A percentile compares a stretch with the other conserved stretches of the same genome.
Conservation (phyloP, 2,329 filamentous ascomycete genomes). For the Stachybotrys echinatus region DNA sequence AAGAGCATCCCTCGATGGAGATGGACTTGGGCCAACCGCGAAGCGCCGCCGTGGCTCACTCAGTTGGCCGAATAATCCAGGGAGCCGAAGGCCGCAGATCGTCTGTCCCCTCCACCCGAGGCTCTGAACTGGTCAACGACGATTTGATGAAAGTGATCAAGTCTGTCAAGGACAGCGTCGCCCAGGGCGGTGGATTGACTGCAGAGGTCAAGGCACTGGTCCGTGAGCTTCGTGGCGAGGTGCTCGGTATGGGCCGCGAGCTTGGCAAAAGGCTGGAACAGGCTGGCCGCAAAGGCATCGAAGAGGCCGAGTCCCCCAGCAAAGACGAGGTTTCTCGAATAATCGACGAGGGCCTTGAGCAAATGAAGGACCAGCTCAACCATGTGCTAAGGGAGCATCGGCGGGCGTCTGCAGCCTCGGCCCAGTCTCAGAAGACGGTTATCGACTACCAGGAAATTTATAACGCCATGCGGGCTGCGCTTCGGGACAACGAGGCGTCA, state of each 20-base stretch:
- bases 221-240: conserved; percentile 83
- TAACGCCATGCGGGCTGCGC: conserved; percentile 72
- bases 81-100: conserved; percentile 29
- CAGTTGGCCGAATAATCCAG: neutral
- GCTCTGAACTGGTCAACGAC: conserved; percentile 60
- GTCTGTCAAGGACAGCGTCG: conserved; percentile 85
- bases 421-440: conserved; percentile 51
- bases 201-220: conserved; percentile 89
- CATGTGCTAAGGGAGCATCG: conserved; percentile 71
- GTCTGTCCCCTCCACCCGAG: conserved; percentile 34
- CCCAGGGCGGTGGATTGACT: conserved; percentile 81
- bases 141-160: conserved; percentile 79
- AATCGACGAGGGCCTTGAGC: conserved; percentile 72
- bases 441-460: conserved; percentile 83
- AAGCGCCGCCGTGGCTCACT: neutral
- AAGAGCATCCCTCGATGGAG: conserved; percentile 31
- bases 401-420: conserved; percentile 60
- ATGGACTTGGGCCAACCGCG: conserved; percentile 7
- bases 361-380: conserved; percentile 82
- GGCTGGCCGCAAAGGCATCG: conserved; percentile 39
- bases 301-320: conserved; percentile 45
- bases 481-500: conserved; percentile 53
- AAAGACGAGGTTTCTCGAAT: conserved; percentile 70
- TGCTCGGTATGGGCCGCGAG: conserved; percentile 90
- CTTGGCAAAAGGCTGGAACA: conserved; percentile 83